Conservation (phyloP, 2,329 filamentous ascomycete genomes). For the Nemania sp. region DNA sequence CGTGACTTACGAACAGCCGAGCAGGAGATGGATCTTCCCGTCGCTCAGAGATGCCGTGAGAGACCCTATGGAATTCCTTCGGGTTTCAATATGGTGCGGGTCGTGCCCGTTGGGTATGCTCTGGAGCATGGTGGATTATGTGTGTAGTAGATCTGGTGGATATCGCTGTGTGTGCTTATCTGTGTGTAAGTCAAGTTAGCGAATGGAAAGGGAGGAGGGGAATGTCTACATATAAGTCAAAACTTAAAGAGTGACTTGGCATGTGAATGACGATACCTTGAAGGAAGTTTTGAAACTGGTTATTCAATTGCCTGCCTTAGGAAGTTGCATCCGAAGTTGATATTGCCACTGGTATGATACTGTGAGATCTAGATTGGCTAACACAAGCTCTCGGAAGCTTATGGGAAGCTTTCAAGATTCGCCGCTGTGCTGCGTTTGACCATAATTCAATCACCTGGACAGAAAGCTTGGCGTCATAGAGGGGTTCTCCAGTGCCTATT, state of each 20-base stretch:
- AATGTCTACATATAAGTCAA: not conserved
- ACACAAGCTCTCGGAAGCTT: too few relatives aligned
- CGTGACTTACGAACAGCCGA: slow-evolving; percentile 56
- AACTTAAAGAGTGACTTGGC: too few relatives aligned
- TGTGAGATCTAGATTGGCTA: not conserved
- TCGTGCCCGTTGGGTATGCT: slow-evolving; percentile 34
- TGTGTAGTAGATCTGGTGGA: not conserved
- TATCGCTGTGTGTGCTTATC: not conserved
- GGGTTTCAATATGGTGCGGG: slow-evolving; percentile 30
- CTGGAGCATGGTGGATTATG: slow-evolving; percentile 33
- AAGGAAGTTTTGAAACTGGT: not conserved
- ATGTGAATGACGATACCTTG: too few relatives aligned
- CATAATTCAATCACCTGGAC: not conserved
- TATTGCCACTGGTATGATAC: not conserved
- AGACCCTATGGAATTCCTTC: slow-evolving; percentile 32
- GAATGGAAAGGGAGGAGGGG: not conserved
- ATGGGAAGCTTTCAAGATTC: not conserved
- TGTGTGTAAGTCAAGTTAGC: not conserved
- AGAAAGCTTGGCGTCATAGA: slow-evolving; percentile 13
- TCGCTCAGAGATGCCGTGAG: slow-evolving; percentile 47
- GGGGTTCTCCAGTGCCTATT: slow-evolving; percentile 6
- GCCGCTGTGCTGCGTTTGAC: not conserved
- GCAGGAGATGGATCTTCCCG: slow-evolving; percentile 62
- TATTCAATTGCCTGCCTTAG: slow-evolving; percentile 3
- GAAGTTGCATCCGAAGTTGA: slow-evolving; percentile 11